Evolutionary conservation across 2,329 filamentous ascomycete genomes (phyloP).

Genomic region (Ophiostoma himal-ulmi): DNA sequence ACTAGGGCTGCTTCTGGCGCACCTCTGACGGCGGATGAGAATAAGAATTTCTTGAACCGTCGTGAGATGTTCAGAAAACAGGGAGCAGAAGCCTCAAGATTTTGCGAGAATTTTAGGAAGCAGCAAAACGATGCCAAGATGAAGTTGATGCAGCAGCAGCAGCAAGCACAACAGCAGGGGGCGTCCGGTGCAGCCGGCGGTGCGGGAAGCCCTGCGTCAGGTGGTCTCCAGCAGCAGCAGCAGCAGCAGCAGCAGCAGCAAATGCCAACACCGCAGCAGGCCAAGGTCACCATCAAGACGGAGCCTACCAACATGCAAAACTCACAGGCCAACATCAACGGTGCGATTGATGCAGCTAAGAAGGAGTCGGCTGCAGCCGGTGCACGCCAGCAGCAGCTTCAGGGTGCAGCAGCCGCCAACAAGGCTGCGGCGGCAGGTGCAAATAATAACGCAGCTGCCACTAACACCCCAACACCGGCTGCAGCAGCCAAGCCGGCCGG

Average conservation of each 20-base stretch:
- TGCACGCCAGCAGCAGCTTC: slow-evolving; percentile 23
- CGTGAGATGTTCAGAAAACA: slow-evolving; percentile 42
- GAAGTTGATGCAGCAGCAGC: slow-evolving; percentile 27
- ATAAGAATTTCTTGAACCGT: slow-evolving; percentile 40
- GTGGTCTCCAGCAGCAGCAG: slow-evolving; percentile 18
- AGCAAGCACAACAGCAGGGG: slow-evolving; percentile 20
- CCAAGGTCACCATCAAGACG: slow-evolving; percentile 25
- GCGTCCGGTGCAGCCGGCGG: slow-evolving; percentile 8
- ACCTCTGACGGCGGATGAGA: slow-evolving; percentile 43
- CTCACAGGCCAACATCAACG: slow-evolving; percentile 38
- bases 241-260: slow-evolving; percentile 19
- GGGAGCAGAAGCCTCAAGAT: slow-evolving; percentile 43
- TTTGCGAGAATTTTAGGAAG: slow-evolving; percentile 44
- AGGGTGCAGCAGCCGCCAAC: slow-evolving; percentile 24
- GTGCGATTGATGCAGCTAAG: slow-evolving; percentile 43
- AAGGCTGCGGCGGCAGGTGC: slow-evolving; percentile 20
- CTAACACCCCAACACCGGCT: not conserved
- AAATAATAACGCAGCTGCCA: slow-evolving; percentile 11
- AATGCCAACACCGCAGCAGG: slow-evolving; percentile 1
- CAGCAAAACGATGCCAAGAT: slow-evolving; percentile 34
- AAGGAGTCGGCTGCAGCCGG: slow-evolving; percentile 36
- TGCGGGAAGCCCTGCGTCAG: slow-evolving; percentile 1
- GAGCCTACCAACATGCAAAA: slow-evolving; percentile 32
- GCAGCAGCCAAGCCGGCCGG: slow-evolving; percentile 17
- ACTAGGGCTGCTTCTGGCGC: slow-evolving; percentile 41